Base-by-base conservation (phyloP, 208 protist species). In the Acanthamoeba healyi region DNA sequence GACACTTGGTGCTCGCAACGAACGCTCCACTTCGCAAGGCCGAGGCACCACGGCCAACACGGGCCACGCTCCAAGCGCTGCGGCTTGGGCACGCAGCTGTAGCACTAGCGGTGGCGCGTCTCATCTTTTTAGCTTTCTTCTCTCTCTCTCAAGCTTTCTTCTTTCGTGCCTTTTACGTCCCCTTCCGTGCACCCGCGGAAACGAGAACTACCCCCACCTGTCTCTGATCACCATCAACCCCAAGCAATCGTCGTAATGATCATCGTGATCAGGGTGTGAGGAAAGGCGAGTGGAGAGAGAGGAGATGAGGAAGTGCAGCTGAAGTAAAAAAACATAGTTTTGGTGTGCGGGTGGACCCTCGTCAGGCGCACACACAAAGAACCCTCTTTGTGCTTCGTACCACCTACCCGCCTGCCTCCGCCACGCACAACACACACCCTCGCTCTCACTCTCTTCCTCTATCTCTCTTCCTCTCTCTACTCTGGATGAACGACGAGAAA, bases 311-410 rank as follows among this genome's bases (percentile, higher is more conserved):
- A 17, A 58, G 15, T n/a, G 19, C 12, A 22, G 17, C 0, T 12
- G 19, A 61, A 61, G n/a, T 61, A 61, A 61, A 61, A 61, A 61
- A 61, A n/a, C 54, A 61, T 61, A 61, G 54, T 61, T 61, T 61
- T 61, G n/a, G 54, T 61, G 54, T n/a, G 54, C 22, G 54, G 54
- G 19, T 61, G 22, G n/a, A n/a, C n/a, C 54, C 54, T n/a, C 54
- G 49, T 24, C 14, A 61, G 19, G 54, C 12, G n/a, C 3, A 56
- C 54, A 24, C 15, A 61, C 22, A 61, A 61, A n/a, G 54, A n/a
- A 15, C 1, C 19, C 22, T 61, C n/a, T n/a, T n/a, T n/a, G n/a
- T 61, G 54, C 54, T 61, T 24, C 19, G n/a, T n/a, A 61, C 61
- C 24, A 63, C 22, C 56, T 12, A 67, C 61, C 61, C 12, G 54